Conservation (phyloP, 2,329 filamentous ascomycete genomes). For the Westerdykella ornata region DNA sequence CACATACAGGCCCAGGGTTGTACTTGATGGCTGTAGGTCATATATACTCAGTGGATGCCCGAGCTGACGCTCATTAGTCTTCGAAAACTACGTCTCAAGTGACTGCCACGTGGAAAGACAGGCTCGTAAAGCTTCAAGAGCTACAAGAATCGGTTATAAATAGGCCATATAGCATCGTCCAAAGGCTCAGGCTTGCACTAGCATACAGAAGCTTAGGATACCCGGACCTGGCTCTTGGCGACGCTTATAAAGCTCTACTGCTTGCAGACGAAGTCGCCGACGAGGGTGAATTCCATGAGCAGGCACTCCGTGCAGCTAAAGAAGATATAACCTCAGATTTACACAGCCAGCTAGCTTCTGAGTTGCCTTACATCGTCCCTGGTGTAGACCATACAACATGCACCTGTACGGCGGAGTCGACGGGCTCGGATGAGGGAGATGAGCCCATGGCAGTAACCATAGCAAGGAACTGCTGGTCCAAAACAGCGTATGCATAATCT, state of each 20-base stretch:
- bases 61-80: too few species aligned
- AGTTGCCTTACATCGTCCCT: not conserved
- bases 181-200: constrained; percentile 57
- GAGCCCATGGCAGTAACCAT: constrained; percentile 10
- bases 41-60: too few species aligned
- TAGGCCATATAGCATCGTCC: constrained; percentile 35
- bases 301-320: constrained; percentile 51
- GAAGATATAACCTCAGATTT: constrained; percentile 12
- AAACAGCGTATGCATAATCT: constrained; percentile 24
- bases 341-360: not conserved
- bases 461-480: constrained; percentile 20
- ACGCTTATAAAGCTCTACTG: constrained; percentile 85
- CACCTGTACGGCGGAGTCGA: not conserved
- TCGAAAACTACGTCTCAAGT: too few species aligned
- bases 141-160: constrained; percentile 19
- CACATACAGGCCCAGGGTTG: too few species aligned
- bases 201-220: constrained; percentile 71
- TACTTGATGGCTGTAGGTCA: too few species aligned
- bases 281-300: constrained; percentile 73
- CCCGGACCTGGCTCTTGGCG: constrained; percentile 80
- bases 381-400: not conserved
- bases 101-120: constrained; percentile 1
- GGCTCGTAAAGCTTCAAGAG: constrained; percentile 16
- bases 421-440: constrained; percentile 5
- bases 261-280: constrained; percentile 74